Evolutionary conservation across 306 rosid genomes (phyloP).

Genomic region (Malus sieversii): DNA sequence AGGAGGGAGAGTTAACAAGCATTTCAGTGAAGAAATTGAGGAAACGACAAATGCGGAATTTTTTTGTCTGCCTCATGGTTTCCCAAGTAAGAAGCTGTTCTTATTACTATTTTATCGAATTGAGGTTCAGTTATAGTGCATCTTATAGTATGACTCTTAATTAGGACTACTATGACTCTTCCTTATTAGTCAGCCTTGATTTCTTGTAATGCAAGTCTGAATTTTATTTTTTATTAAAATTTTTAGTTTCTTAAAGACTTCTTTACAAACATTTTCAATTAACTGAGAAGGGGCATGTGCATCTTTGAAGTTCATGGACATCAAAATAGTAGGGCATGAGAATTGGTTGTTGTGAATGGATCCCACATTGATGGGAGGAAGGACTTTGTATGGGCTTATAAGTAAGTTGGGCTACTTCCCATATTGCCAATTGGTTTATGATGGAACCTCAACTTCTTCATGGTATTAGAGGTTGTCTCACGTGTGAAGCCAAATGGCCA

Average conservation of each 20-base stretch:
- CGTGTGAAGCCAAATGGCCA: too few species aligned
- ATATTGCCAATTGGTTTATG: too few species aligned
- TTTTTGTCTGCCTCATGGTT: constrained; percentile 82
- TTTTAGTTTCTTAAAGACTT: not conserved
- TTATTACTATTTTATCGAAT: not conserved
- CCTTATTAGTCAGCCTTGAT: not conserved
- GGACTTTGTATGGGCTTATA: too few species aligned
- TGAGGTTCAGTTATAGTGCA: constrained; percentile 11
- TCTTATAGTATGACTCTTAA: not conserved
- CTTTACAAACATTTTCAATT: not conserved
- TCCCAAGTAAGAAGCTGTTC: constrained; percentile 50
- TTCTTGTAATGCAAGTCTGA: not conserved
- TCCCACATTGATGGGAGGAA: too few species aligned
- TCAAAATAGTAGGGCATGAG: not conserved
- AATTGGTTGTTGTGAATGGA: not conserved
- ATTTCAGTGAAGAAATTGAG: constrained; percentile 67
- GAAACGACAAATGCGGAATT: constrained; percentile 85
- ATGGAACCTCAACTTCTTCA: too few species aligned
- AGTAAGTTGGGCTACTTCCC: too few species aligned
- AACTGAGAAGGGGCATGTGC: not conserved
- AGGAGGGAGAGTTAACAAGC: constrained; percentile 85
- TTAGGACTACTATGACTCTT: not conserved
- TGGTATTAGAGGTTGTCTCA: too few species aligned
- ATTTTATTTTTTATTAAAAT: not conserved
- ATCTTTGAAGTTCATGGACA: not conserved